A percentile compares a stretch with the other conserved stretches of the same genome.
Evolutionary conservation across 345 rosid species (phyloP).

Genomic region (Rubroshorea leprosula): DNA sequence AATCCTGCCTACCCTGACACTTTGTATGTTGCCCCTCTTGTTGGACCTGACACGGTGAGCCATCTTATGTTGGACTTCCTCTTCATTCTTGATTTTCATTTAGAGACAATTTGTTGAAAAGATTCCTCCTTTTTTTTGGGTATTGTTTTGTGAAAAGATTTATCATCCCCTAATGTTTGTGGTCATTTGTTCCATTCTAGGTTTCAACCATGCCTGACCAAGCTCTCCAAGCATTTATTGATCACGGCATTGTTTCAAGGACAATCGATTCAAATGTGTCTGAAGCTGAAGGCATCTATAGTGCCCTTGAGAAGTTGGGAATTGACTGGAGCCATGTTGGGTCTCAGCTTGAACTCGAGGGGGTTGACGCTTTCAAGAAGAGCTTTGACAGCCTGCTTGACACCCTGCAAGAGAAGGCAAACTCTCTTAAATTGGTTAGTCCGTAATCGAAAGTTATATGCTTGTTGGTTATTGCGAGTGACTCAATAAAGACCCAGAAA

Average conservation of each 20-base stretch:
- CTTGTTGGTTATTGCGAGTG: not conserved
- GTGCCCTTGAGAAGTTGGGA: constrained; percentile 92
- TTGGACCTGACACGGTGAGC: constrained; percentile 92
- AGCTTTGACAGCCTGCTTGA: constrained; percentile 93
- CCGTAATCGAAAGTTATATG: constrained; percentile 25
- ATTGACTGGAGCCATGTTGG: constrained; percentile 88
- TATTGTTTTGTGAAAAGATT: too few relatives aligned
- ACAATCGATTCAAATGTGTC: constrained; percentile 83
- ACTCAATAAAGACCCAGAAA: too few relatives aligned
- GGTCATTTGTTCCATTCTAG: constrained; percentile 24
- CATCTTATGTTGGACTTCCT: not conserved
- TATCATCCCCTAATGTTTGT: not conserved
- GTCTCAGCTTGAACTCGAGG: constrained; percentile 78
- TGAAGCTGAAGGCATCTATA: constrained; percentile 92
- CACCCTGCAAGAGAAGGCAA: constrained; percentile 95
- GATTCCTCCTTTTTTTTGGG: too few relatives aligned
- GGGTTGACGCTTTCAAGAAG: constrained; percentile 91
- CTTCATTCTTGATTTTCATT: not conserved
- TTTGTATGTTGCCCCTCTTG: constrained; percentile 78
- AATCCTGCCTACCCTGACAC: constrained; percentile 95
- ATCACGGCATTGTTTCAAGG: constrained; percentile 79
- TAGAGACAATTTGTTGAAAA: too few relatives aligned
- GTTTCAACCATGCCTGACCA: constrained; percentile 99
- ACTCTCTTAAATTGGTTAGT: constrained; percentile 73
- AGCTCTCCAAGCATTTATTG: constrained; percentile 84